Evolutionary conservation across 192 early-diverging fungal species (phyloP).

Genomic region (Backusella sp.): DNA sequence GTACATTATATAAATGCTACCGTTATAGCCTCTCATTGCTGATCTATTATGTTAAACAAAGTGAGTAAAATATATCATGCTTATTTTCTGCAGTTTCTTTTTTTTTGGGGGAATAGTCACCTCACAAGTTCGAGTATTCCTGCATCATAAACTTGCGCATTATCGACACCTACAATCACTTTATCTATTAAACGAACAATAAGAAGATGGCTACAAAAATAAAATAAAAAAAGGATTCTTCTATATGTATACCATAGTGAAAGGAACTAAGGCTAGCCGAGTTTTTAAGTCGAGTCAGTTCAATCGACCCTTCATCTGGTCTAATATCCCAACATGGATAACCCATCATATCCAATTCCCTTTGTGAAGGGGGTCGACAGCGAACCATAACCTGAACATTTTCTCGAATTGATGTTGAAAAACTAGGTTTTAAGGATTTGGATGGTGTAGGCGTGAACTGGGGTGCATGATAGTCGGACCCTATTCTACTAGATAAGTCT

Average conservation of each 20-base stretch:
- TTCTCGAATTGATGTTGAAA: constrained; percentile 16
- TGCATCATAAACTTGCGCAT: constrained; percentile 50
- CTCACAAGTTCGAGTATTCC: constrained; percentile 32
- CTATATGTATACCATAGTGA: constrained; percentile 9
- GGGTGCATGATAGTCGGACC: not conserved
- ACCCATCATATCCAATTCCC: constrained; percentile 49
- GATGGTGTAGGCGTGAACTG: not conserved
- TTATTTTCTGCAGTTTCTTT: not conserved
- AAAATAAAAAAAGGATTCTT: not conserved
- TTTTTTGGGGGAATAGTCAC: not conserved
- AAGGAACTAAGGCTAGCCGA: not conserved
- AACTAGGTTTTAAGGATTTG: not conserved
- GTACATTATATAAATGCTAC: constrained; percentile 33
- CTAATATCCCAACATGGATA: constrained; percentile 47
- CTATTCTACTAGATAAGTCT: not conserved
- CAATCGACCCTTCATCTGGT: constrained; percentile 22
- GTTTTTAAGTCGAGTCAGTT: constrained; percentile 1
- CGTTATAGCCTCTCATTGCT: constrained; percentile 92
- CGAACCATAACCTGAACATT: constrained; percentile 72
- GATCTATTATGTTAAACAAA: constrained; percentile 14
- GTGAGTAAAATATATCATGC: not conserved
- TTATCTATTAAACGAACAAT: constrained; percentile 33
- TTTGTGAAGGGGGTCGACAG: constrained; percentile 63
- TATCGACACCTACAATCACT: constrained; percentile 52
- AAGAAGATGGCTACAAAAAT: not conserved